Evolutionary conservation across 1,284 basidiomycete genomes (phyloP).

Genomic region (Cryptococcus floricola): DNA sequence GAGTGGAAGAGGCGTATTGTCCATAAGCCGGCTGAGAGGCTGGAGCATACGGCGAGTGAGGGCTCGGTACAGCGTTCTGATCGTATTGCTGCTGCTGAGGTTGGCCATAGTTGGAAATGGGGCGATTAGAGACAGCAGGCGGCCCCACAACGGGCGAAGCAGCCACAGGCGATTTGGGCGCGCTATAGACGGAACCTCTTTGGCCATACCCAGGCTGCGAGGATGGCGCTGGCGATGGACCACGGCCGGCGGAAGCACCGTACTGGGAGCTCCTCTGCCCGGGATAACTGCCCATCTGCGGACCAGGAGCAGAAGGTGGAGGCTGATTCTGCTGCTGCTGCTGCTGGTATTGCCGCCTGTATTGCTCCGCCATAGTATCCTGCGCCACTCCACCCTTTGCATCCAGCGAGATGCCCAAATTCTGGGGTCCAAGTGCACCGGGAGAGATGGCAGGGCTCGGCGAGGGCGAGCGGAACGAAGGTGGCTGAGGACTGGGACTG

Average conservation of each 20-base stretch:
- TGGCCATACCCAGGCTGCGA: conserved; percentile 1
- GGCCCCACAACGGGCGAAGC: conserved; percentile 7
- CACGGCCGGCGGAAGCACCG: conserved; percentile 2
- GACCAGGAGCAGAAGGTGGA: conserved; percentile 14
- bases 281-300: conserved; percentile 11
- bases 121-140: conserved; percentile 17
- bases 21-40: conserved; percentile 15
- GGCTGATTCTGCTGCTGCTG: conserved; percentile 36
- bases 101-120: conserved; percentile 20
- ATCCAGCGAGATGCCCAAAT: conserved; percentile 71
- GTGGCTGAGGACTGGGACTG: conserved; percentile 61
- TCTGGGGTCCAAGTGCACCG: conserved; percentile 41
- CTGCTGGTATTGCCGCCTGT: conserved; percentile 45
- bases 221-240: background rate
- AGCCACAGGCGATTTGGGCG: conserved; percentile 14
- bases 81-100: conserved; percentile 3
- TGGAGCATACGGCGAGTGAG: conserved; percentile 19
- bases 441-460: conserved; percentile 34
- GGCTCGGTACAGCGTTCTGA: conserved; percentile 20
- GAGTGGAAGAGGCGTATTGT: conserved; percentile 3
- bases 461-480: conserved; percentile 31
- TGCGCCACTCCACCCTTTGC: conserved; percentile 70
- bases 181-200: conserved; percentile 10
- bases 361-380: conserved; percentile 69
- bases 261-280: conserved; percentile 15